These are phyloP conservation scores for Quercus cerris DNA, from an alignment of 306 rosid genomes.

Conservation along the genomic window DNA sequence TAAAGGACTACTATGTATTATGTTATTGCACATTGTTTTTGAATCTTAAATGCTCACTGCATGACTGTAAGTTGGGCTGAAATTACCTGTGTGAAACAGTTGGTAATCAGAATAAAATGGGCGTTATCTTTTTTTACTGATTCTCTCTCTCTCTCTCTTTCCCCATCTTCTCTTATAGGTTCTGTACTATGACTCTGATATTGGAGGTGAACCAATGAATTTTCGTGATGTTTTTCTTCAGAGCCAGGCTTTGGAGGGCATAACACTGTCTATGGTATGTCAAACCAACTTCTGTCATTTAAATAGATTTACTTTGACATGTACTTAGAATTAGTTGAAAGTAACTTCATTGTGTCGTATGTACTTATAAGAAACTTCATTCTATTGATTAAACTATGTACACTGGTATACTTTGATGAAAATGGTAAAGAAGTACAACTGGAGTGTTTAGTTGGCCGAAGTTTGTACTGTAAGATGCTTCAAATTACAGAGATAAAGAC, in stretches of 20 bases:
- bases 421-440: neutral
- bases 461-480: neutral
- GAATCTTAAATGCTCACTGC: neutral
- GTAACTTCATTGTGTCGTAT: neutral
- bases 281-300: constrained; percentile 11
- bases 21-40: neutral
- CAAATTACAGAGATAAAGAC: neutral
- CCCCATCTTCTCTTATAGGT: constrained; percentile 42
- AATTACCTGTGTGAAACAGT: constrained; percentile 1
- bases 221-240: constrained; percentile 88
- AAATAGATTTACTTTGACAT: neutral
- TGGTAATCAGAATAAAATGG: neutral
- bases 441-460: neutral
- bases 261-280: constrained; percentile 88
- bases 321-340: neutral
- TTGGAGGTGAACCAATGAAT: constrained; percentile 83
- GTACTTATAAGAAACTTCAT: neutral
- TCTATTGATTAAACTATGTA: neutral
- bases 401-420: neutral
- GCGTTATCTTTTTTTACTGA: constrained; percentile 5
- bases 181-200: constrained; percentile 77
- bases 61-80: neutral
- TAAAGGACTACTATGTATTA: neutral
- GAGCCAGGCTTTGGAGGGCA: constrained; percentile 97
- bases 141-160: constrained; percentile 12